Evolutionary conservation across 2,329 filamentous ascomycete species (phyloP), one percentile per base, ranked within the genome.

Genomic region (Sporothrix curviconia): DNA sequence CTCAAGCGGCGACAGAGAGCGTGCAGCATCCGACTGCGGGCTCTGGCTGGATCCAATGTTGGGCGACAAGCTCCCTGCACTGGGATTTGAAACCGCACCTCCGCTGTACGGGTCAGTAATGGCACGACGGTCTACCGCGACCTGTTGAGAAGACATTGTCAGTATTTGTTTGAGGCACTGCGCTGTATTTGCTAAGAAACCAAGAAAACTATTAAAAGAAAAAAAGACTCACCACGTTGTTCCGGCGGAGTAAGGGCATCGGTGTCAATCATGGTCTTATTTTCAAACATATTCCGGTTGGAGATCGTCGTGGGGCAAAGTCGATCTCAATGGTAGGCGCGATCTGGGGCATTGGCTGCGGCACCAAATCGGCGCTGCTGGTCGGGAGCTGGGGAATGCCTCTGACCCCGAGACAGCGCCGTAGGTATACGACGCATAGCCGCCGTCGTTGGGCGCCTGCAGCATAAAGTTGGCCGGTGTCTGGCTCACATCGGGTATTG

Each of bases 271-370:
- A 78, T 77, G 30, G 79, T 73, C 66, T 88, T 89, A 19, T 80
- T 76, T 28, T 82, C 80, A 61, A 86, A 87, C 64, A 86, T 85
- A 64, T 78, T 83, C 55, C 78, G 81, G 65, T 82, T 82, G 58
- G 22, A 30, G 8, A 81, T 76, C 54, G 87, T 82, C 8, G 85
- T 85, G 92, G 92, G 15, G 91, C 92, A 70, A 90, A 91, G 68
- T 96, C 89, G 65, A 96, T 94, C 68, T 94, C 95, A 72, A 96
- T 96, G 53, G 92, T 89, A 0, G 92, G 92, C n/a, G 92, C 87
- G 86, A 95, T 94, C 64, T 88, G 81, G 51, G 85, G 82, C 46
- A 66, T 67, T 52, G 81, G 83, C 67, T 81, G 84, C 6, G 83
- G n/a, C n/a, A n/a, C 82, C 68, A 89, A 81, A 58, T 92, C 87